A percentile compares a stretch with the other conserved stretches of the same genome.
Evolutionary conservation across 1,284 basidiomycete species (phyloP).

Genomic region (Paramarasmius palmivorus): DNA sequence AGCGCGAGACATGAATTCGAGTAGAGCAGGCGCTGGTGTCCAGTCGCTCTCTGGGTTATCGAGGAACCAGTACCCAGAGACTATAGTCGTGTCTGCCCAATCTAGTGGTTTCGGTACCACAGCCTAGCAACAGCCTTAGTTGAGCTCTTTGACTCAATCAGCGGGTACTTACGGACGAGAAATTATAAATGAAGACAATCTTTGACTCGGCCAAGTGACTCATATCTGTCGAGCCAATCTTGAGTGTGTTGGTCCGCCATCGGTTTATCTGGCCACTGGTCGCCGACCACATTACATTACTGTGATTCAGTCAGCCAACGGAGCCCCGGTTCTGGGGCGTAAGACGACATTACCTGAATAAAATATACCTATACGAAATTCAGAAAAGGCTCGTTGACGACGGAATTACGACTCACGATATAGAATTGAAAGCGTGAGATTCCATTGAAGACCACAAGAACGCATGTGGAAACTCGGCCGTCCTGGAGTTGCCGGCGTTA

Average conservation of each 20-base stretch:
- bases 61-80: conserved; percentile 73
- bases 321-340: not conserved
- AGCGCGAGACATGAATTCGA: conserved; percentile 59
- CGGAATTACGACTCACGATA: conserved; percentile 40
- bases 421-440: conserved; percentile 51
- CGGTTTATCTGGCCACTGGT: conserved; percentile 73
- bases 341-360: conserved; percentile 52
- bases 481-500: conserved; percentile 37
- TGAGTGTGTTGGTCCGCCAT: conserved; percentile 63
- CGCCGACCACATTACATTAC: conserved; percentile 79
- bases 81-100: conserved; percentile 71
- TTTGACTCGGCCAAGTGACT: conserved; percentile 67
- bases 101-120: conserved; percentile 74
- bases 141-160: not conserved
- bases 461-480: conserved; percentile 64
- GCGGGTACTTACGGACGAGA: conserved; percentile 28
- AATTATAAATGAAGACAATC: conserved; percentile 65
- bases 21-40: conserved; percentile 53
- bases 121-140: conserved; percentile 23
- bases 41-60: conserved; percentile 63
- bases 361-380: conserved; percentile 43
- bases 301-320: conserved; percentile 40
- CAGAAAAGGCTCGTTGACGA: not conserved
- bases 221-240: conserved; percentile 61
- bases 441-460: conserved; percentile 59